A percentile compares a stretch with the other conserved stretches of the same genome.
Conservation (phyloP, 768 basidiomycete species). For the Tulasnella calospora region DNA sequence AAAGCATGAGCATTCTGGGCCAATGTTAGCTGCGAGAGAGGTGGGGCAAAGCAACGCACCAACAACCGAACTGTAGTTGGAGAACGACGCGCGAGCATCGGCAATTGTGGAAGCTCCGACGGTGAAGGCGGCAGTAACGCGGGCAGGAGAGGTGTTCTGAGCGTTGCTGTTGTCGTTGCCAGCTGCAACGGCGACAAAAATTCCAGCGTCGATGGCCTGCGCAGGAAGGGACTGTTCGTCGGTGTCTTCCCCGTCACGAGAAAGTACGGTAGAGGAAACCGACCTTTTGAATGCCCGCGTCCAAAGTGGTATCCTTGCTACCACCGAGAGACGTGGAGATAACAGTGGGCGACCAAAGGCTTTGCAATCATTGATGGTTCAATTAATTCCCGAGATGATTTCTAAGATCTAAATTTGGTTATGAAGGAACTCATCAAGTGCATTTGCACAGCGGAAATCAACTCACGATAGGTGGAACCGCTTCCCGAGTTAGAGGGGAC, state of each 20-base stretch:
- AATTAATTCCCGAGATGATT: constrained; percentile 28
- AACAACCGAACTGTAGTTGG: constrained; percentile 35
- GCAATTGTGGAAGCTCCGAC: constrained; percentile 47
- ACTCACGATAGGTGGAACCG: neutral
- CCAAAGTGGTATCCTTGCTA: constrained; percentile 17
- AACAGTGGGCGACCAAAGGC: constrained; percentile 26
- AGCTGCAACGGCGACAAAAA: constrained; percentile 29
- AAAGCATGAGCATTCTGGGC: neutral
- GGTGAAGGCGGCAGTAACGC: constrained; percentile 29
- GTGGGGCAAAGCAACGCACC: neutral
- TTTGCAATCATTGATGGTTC: constrained; percentile 25
- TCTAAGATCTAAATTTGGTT: neutral
- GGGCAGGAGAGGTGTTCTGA: constrained; percentile 25
- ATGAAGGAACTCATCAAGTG: neutral
- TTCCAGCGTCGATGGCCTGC: constrained; percentile 25
- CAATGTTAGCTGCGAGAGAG: neutral
- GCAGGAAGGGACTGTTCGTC: neutral
- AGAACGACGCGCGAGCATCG: constrained; percentile 85
- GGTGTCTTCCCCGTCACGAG: too few species aligned
- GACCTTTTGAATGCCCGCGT: constrained; percentile 24
- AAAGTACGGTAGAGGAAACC: neutral
- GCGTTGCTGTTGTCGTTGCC: constrained; percentile 29
- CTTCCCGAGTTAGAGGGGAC: constrained; percentile 10
- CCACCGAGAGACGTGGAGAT: constrained; percentile 26
- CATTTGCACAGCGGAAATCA: constrained; percentile 11